These are phyloP conservation scores for Lenzites betulinus DNA, from an alignment of 768 basidiomycete genomes.

Conservation along the genomic window DNA sequence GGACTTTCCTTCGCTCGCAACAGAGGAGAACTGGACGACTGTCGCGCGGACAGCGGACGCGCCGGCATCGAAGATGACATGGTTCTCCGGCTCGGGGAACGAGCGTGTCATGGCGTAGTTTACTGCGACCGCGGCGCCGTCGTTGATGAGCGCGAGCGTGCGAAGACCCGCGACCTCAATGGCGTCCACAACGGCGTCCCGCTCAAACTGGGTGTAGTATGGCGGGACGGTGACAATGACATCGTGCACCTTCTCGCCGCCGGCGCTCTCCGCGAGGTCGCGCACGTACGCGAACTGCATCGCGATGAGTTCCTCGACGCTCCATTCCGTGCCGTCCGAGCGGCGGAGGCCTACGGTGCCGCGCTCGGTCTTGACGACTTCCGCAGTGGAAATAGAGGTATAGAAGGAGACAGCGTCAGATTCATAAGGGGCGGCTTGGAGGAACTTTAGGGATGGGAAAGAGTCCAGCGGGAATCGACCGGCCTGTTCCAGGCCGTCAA, in stretches of 20 bases:
- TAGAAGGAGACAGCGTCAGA: conserved; percentile 61
- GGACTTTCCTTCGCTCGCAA: conserved; percentile 50
- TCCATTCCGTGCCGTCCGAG: conserved; percentile 71
- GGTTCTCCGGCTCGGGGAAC: conserved; percentile 78
- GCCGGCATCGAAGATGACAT: conserved; percentile 94
- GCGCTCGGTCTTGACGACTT: conserved; percentile 50
- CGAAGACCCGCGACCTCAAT: conserved; percentile 88
- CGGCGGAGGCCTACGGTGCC: conserved; percentile 61
- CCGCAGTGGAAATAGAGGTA: conserved; percentile 34
- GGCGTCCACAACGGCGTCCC: conserved; percentile 90
- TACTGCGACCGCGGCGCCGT: conserved; percentile 93
- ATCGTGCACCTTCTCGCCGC: conserved; percentile 78
- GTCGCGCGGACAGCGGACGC: conserved; percentile 82
- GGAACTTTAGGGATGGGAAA: conserved; percentile 81
- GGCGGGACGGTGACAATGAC: conserved; percentile 89
- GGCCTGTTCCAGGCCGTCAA: conserved; percentile 52
- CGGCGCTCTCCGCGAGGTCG: conserved; percentile 76
- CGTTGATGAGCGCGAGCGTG: conserved; percentile 83
- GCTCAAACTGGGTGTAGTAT: conserved; percentile 88
- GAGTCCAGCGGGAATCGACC: conserved; percentile 89
- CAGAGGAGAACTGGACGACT: conserved; percentile 62
- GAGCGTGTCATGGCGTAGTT: conserved; percentile 97
- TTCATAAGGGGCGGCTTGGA: conserved; percentile 70
- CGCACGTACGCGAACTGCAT: conserved; percentile 94
- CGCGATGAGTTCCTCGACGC: conserved; percentile 86